Base-by-base conservation (phyloP, 2,329 filamentous ascomycete genomes). In the Epichloe sibirici region DNA sequence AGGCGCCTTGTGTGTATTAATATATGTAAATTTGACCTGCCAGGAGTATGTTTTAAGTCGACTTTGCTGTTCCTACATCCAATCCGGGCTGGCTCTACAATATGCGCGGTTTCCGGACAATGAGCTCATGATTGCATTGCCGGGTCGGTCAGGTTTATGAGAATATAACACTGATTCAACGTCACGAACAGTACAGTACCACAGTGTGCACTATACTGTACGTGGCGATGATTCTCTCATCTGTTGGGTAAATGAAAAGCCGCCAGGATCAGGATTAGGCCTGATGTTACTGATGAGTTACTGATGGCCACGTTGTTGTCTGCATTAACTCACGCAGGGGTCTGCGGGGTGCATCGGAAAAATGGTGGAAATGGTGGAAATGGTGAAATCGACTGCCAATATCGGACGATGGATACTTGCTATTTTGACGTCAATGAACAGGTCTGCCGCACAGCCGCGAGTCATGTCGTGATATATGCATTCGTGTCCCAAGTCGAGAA, bases 271-370 rank as follows among this genome's bases (percentile, higher is more conserved):
- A 45, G 40, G 40, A 21, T 9, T 28, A 6, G 28, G 21, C 23
- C 25, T 15, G 35, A 25, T 38, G 48, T 17, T 17, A 17, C 17
- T 17, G 17, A 17, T 17, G 17, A 17, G 17, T 17, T 17, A 17
- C 25, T 15, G 35, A 25, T 38, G 48, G 37, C 43, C 52, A 53
- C 52, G 37, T 53, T 53, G 34, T 43, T 35, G 3, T 50, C 42
- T 50, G 47, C 51, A 38, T 38, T 38, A 11, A 28, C 44, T 21
- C 12, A 34, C 44, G 31, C 47, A 50, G 43, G 47, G 47, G 37
- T 40, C 35, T 42, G 42, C 34, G 47, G 42, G 51, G 34, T 46
- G 28, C 46, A 46, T 45, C 40, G 48, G 40, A 17, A 13, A 15
- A 8, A 49, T 42, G 28, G 5, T 25, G 21, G 45, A 13, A 11